Base-by-base conservation (phyloP, 164 flowering plant genomes). In the Tinospora cordifolia region DNA sequence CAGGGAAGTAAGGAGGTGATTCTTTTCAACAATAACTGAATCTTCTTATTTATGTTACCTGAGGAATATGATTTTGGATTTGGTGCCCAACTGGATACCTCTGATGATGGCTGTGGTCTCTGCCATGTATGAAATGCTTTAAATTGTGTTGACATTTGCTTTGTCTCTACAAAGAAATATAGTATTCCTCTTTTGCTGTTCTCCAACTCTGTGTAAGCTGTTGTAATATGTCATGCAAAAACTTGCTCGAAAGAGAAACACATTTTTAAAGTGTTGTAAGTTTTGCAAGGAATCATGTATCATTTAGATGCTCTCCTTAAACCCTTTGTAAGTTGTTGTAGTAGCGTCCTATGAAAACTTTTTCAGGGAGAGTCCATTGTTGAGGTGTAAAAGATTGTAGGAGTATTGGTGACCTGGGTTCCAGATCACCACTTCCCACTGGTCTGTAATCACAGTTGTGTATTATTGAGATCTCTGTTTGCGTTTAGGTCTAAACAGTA, bases 1-100 rank as follows among this genome's bases (percentile, higher is more conserved):
- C 86, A 84, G 85, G 75, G 86, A 79, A 76, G 72, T 79, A 74
- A 79, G 73, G 76, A 49, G 74, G 77, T 75, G 74, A 76, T 62
- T 75, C 72, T 72, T 70, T 72, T 67, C 68, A 67, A 72, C 72
- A 68, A 60, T 81, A 75, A 76, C 68, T 81, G 76, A 74, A 77
- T 78, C 81, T 70, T 75, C 77, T 58, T 72, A 72, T 77, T 72
- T 78, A 79, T 75, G 77, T 76, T 78, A 72, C 72, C 75, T 68
- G 75, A 77, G 79, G 81, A 79, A 74, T 77, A 74, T 74, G 69
- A 74, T 67, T 66, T 65, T 77, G 69, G 66, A 66, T 76, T 72
- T 66, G 76, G 70, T 78, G 78, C 77, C 71, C 75, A 71, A 65
- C 68, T 76, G 78, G 75, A 69, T 75, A 75, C 57, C 72, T 81